Evolutionary conservation across 192 early-diverging fungal species (phyloP).

Genomic region (Haplosporangium gracile): DNA sequence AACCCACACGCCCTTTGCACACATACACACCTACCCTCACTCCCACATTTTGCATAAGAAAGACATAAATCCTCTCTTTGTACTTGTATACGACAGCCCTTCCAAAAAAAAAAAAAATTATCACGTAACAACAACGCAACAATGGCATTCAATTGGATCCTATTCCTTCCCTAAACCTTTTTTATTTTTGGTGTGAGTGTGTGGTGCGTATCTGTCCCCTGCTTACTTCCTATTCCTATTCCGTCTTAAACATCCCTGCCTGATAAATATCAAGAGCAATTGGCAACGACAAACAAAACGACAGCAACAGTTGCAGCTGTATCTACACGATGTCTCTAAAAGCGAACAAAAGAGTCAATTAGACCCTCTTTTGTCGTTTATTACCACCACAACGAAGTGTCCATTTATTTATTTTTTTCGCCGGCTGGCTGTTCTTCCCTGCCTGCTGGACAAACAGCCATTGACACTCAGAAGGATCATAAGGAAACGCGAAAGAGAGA

Average conservation of each 20-base stretch:
- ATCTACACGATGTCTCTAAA: neutral
- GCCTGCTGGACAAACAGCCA: neutral
- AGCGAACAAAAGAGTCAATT: neutral
- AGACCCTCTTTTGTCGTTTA: neutral
- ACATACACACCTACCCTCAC: neutral
- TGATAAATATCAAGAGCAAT: neutral
- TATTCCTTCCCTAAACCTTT: too few relatives aligned
- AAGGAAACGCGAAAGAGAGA: neutral
- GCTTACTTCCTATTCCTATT: neutral
- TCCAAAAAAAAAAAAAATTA: neutral
- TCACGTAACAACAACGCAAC: neutral
- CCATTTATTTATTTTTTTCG: neutral
- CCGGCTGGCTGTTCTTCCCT: neutral
- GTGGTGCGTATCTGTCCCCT: neutral
- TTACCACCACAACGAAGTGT: neutral
- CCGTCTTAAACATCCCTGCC: neutral
- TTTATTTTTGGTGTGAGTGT: neutral
- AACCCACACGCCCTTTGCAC: neutral
- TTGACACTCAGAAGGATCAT: neutral
- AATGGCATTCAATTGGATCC: neutral
- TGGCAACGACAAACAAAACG: conserved; percentile 1
- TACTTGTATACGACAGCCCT: neutral
- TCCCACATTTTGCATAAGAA: neutral
- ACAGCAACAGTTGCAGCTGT: neutral
- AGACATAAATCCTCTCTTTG: neutral